Base-by-base conservation (phyloP, 2,329 filamentous ascomycete genomes). In the Microdochium bolleyi region DNA sequence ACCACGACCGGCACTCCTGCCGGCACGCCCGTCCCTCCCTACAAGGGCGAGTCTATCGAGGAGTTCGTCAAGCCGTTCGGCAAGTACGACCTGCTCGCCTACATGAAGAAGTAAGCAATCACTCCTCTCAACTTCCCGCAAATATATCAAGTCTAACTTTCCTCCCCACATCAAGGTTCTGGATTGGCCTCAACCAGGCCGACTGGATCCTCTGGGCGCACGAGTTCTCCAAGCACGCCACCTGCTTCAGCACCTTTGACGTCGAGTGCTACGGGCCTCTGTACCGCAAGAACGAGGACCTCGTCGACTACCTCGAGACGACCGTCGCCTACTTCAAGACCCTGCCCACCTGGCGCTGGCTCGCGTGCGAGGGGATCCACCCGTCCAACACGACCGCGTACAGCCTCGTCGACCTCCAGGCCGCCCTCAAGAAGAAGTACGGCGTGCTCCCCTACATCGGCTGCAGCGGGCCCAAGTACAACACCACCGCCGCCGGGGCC, bases 181-280 rank as follows among this genome's bases (percentile, higher is more conserved):
- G 84, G 84, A 74, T 85, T 57, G 75, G 75, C 49, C 79, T 80
- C 57, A 69, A 70, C 55, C 74, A 76, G 49, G 72, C 76, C 14
- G 86, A 83, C 67, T 64, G 70, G 50, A 73, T 77, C 32, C 80
- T 88, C 68, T 87, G 83, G 83, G 83, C 68, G 38, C 83, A 86
- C 70, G 83, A 87, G 63, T 86, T 83, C 71, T 77, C 73, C 68
- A 87, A 87, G 71, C 83, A 85, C 66, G 83, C 76, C 2, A 87
- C 83, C 14, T 88, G 84, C 73, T 87, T 72, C 71, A 81, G 76
- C 49, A 85, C 78, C 55, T 87, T 87, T 62, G 81, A 86, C 61
- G 67, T 73, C 5, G 75, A 79, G 27, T 88, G 84, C 75, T 87
- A 85, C 65, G 81, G 81, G 0, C 79, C 82, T 4, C 61, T 73